Conservation (phyloP, 73 alveolate genomes). For the Symbiodinium natans region DNA sequence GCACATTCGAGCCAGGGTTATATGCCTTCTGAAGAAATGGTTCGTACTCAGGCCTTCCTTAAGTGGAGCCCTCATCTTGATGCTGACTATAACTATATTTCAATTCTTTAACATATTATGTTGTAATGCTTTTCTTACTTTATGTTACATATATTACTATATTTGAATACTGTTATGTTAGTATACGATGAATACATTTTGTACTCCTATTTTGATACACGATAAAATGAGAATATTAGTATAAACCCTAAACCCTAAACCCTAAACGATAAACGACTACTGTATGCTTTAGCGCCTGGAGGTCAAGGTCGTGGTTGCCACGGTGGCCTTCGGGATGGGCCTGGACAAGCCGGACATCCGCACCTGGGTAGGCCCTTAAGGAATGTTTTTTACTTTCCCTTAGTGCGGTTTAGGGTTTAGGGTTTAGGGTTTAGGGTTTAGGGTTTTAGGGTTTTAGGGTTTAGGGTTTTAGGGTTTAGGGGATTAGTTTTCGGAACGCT, state of each 20-base stretch:
- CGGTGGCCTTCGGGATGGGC: conserved; percentile 99
- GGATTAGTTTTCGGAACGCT: neutral
- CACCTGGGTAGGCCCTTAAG: conserved; percentile 18
- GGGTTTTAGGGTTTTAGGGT: no score
- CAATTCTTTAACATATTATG: neutral
- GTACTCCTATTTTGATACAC: neutral
- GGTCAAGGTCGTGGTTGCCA: conserved; percentile 97
- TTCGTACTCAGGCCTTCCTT: no score
- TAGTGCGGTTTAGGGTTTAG: neutral
- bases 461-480: no score
- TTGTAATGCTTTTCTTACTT: no score
- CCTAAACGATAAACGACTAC: neutral
- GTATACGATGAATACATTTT: neutral
- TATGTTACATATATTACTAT: neutral
- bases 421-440: no score
- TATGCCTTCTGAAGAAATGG: no score
- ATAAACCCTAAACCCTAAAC: neutral
- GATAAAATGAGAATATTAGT: neutral
- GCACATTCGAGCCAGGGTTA: neutral
- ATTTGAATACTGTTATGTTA: neutral
- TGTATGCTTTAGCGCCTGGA: neutral
- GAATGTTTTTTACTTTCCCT: no score
- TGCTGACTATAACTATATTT: neutral
- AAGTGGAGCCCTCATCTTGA: neutral
- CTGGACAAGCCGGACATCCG: conserved; percentile 98